Evolutionary conservation across 2,329 filamentous ascomycete species (phyloP).

Genomic region (Colletotrichum ledebouriae): DNA sequence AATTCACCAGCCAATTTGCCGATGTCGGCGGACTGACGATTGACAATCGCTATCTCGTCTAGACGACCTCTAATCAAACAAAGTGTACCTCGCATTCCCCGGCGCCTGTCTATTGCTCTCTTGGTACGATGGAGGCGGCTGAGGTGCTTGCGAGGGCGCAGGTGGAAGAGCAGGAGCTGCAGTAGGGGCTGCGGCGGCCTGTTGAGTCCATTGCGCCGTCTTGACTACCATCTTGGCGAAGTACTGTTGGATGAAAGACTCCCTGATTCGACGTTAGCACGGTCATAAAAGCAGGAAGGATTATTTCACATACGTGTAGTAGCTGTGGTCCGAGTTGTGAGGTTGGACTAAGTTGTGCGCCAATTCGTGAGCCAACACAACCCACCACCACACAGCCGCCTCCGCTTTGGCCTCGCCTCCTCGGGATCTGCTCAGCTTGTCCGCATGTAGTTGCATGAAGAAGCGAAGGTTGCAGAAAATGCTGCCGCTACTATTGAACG

Average conservation of each 20-base stretch:
- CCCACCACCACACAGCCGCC: slow-evolving; percentile 90
- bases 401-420: slow-evolving; percentile 67
- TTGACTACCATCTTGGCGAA: slow-evolving; percentile 77
- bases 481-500: slow-evolving; percentile 89
- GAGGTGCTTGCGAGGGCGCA: slow-evolving; percentile 16
- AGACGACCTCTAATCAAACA: slow-evolving; percentile 40
- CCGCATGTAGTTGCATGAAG: slow-evolving; percentile 82
- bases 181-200: not conserved
- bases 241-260: slow-evolving; percentile 83
- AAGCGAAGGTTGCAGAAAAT: slow-evolving; percentile 95
- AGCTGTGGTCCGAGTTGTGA: slow-evolving; percentile 85
- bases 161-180: slow-evolving; percentile 28
- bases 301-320: slow-evolving; percentile 74
- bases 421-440: slow-evolving; percentile 55
- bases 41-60: not conserved
- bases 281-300: not conserved
- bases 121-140: slow-evolving; percentile 36
- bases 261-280: slow-evolving; percentile 57
- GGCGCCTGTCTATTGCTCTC: slow-evolving; percentile 38
- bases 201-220: slow-evolving; percentile 55
- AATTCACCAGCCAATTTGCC: slow-evolving; percentile 1
- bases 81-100: slow-evolving; percentile 30
- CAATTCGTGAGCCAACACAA: slow-evolving; percentile 94
- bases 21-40: slow-evolving; percentile 6
- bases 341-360: slow-evolving; percentile 89